phyloP scores from a whole-genome alignment of 331 rosid species.

The Arachis monticola region DNA sequence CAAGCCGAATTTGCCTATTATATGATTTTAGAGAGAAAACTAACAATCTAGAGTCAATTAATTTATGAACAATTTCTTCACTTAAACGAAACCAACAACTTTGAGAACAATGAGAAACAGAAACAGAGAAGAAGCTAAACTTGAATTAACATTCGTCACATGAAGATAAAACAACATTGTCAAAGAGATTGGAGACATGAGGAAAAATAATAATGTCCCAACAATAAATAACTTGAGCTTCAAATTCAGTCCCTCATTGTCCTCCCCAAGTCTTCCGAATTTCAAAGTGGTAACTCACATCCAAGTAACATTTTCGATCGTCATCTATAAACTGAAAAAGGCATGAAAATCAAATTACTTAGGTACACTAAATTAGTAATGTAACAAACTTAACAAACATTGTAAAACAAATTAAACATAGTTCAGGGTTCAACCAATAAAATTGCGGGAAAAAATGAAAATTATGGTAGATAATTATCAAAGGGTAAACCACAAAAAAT shows the following conservation, averaged over 20 bases:
- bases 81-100: too few relatives aligned
- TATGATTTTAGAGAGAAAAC: too few relatives aligned
- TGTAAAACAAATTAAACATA: background rate
- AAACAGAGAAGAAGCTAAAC: background rate
- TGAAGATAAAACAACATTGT: slow-evolving; percentile 35
- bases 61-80: too few relatives aligned
- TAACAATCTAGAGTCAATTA: too few relatives aligned
- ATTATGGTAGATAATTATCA: too few relatives aligned
- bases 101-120: too few relatives aligned
- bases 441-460: too few relatives aligned
- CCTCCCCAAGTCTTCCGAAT: slow-evolving; percentile 75
- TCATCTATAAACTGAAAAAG: slow-evolving; percentile 75
- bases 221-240: slow-evolving; percentile 9
- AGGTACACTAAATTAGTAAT: too few relatives aligned
- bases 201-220: background rate
- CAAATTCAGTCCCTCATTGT: slow-evolving; percentile 37
- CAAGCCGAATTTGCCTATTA: too few relatives aligned
- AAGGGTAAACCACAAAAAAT: too few relatives aligned
- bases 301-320: slow-evolving; percentile 80
- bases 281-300: slow-evolving; percentile 71
- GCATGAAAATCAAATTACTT: slow-evolving; percentile 14
- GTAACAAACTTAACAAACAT: background rate
- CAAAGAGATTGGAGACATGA: background rate
- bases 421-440: too few relatives aligned
- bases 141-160: slow-evolving; percentile 32